Base-by-base conservation (phyloP, 2,329 filamentous ascomycete genomes). In the Aureobasidium sp. region DNA sequence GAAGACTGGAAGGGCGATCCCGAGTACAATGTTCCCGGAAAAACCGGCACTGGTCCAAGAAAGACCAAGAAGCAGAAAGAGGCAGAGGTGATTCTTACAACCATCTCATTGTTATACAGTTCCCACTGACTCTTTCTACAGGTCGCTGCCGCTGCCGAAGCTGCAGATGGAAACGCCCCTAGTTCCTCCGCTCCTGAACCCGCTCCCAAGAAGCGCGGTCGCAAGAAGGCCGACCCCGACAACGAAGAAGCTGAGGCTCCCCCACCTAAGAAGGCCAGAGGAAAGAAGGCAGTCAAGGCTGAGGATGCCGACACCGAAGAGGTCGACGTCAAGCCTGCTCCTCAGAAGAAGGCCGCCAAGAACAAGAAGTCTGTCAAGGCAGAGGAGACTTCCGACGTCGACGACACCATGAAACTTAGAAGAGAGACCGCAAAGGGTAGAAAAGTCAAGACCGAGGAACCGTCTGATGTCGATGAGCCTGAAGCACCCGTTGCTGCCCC, bases 1-100 rank as follows among this genome's bases (percentile, higher is more conserved):
- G 87, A 90, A 57, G 93, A 97, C 68, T 97, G 91, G 85, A 93
- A 88, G 37, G 91, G 91, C 13, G 90, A 95, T 66, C 78, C 83
- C 3, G 87, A 89, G 70, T 83, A 84, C 76, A 95, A 94, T 71
- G 79, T 82, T 25, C 86, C 83, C 3, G 88, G 88, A 16, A 78
- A 81, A 68, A 77, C 63, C 27, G 54, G 54, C 11, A 54, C n/a
- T 27, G 87, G 88, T 30, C 89, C 88, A 69, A 85, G 84, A 27
- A 64, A 68, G 15, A 67, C 67, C 47, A 61, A 62, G 52, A 68
- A 71, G 34, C 68, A 69, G n/a, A 66, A 62, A 65, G 49, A 73
- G 67, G 66, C 71, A 71, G 63, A 72, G 73, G 66, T 48, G 8
- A 30, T 13, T 29, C 3, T 13, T 36, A 2, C 30, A 13, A 15